Conservation (phyloP, 495 filamentous ascomycete species). For the Talaromyces ruber region DNA sequence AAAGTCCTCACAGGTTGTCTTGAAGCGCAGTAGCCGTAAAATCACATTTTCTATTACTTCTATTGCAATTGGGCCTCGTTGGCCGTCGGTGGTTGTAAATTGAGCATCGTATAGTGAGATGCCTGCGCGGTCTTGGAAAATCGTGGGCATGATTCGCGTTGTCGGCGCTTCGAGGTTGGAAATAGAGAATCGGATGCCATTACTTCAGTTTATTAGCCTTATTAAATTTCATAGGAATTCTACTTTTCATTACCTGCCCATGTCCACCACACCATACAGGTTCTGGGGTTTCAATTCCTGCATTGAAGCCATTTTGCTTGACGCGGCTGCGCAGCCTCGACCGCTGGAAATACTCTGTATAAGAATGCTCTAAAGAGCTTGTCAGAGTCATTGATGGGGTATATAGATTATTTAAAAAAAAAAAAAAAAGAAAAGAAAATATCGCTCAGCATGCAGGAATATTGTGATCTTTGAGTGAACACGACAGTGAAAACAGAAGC, state of each 20-base stretch:
- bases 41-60: slow-evolving; percentile 56
- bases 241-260: slow-evolving; percentile 51
- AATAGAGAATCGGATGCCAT: slow-evolving; percentile 92
- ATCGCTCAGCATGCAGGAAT: neutral
- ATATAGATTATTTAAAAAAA: neutral
- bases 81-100: slow-evolving; percentile 30
- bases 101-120: slow-evolving; percentile 92
- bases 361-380: neutral
- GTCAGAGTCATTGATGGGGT: neutral
- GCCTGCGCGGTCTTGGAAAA: slow-evolving; percentile 67
- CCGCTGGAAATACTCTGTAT: too few relatives aligned
- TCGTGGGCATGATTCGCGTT: slow-evolving; percentile 61
- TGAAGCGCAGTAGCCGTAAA: slow-evolving; percentile 58
- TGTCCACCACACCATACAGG: slow-evolving; percentile 46
- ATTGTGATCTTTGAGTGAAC: neutral
- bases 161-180: slow-evolving; percentile 64
- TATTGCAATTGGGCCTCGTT: slow-evolving; percentile 49
- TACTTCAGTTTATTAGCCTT: slow-evolving; percentile 41
- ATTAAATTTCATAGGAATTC: neutral
- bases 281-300: neutral
- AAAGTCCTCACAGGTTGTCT: slow-evolving; percentile 61
- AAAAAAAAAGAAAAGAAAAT: neutral
- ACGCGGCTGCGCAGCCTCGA: too few relatives aligned
- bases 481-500: neutral
- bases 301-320: slow-evolving; percentile 3